These are phyloP conservation scores for Picea abies DNA, from an alignment of 83 land plant genomes.

Conservation along the genomic window DNA sequence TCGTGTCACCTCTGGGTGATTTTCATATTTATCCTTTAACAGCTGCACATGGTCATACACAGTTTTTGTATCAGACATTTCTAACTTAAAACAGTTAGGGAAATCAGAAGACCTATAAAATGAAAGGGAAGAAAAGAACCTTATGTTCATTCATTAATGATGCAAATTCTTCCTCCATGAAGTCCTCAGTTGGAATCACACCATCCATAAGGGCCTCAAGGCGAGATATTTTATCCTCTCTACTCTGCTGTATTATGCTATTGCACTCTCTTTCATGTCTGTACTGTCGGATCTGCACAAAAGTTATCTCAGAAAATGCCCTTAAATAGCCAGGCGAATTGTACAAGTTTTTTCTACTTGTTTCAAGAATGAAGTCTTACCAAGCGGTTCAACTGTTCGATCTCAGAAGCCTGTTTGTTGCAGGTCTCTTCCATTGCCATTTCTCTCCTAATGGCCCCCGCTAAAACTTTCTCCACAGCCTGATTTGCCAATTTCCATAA, in stretches of 20 bases:
- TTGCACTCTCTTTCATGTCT: constrained; percentile 90
- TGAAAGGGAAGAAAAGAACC: constrained; percentile 32
- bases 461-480: constrained; percentile 80
- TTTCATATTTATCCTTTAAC: constrained; percentile 78
- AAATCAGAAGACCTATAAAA: neutral
- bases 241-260: constrained; percentile 62
- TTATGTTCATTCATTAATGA: constrained; percentile 71
- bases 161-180: constrained; percentile 71
- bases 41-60: constrained; percentile 41
- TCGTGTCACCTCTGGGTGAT: constrained; percentile 79
- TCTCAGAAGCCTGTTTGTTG: constrained; percentile 70
- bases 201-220: constrained; percentile 93
- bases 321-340: neutral
- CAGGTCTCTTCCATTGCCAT: constrained; percentile 79
- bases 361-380: constrained; percentile 27
- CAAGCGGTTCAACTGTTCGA: constrained; percentile 77
- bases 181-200: constrained; percentile 67
- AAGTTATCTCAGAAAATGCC: neutral
- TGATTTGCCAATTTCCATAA: constrained; percentile 14
- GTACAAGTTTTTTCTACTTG: neutral
- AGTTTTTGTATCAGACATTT: neutral
- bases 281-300: constrained; percentile 78
- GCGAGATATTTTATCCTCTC: constrained; percentile 83
- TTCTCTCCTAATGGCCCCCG: constrained; percentile 88
- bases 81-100: neutral